Conservation (phyloP, 805 yeast genomes). For the Ogataea parapolymorpha region DNA sequence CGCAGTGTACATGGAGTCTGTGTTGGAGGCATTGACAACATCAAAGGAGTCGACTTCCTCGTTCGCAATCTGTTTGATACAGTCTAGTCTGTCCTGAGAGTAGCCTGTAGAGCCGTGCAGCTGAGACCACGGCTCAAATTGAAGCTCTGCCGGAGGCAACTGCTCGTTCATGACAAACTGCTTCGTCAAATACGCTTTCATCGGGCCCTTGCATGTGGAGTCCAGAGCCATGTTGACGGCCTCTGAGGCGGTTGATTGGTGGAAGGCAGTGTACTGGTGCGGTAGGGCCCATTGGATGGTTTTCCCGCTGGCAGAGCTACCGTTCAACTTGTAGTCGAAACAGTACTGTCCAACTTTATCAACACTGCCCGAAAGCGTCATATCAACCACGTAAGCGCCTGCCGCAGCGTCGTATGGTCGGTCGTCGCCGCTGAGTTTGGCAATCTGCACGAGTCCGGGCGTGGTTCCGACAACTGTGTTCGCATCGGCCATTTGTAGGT, state of each 20-base stretch:
- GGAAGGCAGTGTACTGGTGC: conserved; percentile 45
- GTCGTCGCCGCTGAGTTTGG: conserved; percentile 40
- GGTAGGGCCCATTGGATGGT: conserved; percentile 49
- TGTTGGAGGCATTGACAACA: conserved; percentile 52
- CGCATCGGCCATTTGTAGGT: conserved; percentile 20
- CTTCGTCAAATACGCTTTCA: conserved; percentile 44
- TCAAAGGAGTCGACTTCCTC: conserved; percentile 51
- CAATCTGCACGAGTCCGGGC: conserved; percentile 47
- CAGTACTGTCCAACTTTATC: conserved; percentile 37
- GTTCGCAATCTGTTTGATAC: conserved; percentile 47
- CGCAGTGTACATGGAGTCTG: conserved; percentile 85
- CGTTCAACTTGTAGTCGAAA: conserved; percentile 36
- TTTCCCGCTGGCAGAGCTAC: conserved; percentile 22
- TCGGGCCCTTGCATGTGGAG: conserved; percentile 53
- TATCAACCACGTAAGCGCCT: conserved; percentile 56
- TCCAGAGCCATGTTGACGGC: conserved; percentile 36
- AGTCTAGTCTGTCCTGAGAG: conserved; percentile 35
- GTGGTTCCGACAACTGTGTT: conserved; percentile 34
- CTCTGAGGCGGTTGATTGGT: conserved; percentile 18
- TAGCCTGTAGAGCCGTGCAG: conserved; percentile 36
- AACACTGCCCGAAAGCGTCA: conserved; percentile 40
- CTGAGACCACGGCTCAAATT: conserved; percentile 58
- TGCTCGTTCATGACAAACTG: conserved; percentile 29
- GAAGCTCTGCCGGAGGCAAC: conserved; percentile 32
- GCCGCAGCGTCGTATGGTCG: conserved; percentile 59